phyloP scores from a whole-genome alignment of 768 basidiomycete genomes.

The Flagelloscypha sp. region DNA sequence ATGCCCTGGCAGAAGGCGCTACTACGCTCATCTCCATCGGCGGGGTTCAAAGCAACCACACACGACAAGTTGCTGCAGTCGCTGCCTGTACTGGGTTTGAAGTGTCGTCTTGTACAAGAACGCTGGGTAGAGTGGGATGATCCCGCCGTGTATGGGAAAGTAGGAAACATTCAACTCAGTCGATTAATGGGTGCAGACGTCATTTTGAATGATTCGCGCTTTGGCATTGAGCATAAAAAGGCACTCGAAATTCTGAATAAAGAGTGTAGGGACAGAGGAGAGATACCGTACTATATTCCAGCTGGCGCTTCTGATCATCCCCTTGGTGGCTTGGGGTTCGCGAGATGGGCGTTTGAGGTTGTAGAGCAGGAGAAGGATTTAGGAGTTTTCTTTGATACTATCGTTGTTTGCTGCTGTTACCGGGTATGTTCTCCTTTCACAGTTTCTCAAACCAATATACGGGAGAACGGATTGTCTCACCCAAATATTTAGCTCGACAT shows the following conservation, averaged over 20 bases:
- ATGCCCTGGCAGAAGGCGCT: conserved; percentile 13
- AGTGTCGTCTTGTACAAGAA: conserved; percentile 16
- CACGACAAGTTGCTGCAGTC: conserved; percentile 18
- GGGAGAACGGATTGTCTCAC: too few species aligned
- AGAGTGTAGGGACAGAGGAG: conserved; percentile 11
- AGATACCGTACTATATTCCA: conserved; percentile 18
- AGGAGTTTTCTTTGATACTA: conserved; percentile 16
- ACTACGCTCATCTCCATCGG: conserved; percentile 19
- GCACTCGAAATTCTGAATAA: conserved; percentile 12
- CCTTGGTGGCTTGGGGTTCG: conserved; percentile 17
- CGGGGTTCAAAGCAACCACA: conserved; percentile 19
- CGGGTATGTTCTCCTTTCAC: too few species aligned
- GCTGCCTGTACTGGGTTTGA: conserved; percentile 17
- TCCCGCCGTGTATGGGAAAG: conserved; percentile 14
- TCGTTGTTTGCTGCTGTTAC: conserved; percentile 18
- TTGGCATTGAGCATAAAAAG: conserved; percentile 18
- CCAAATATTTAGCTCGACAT: too few species aligned
- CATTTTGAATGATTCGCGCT: conserved; percentile 12
- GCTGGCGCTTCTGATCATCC: conserved; percentile 18
- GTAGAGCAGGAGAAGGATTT: conserved; percentile 13
- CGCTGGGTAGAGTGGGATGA: conserved; percentile 17
- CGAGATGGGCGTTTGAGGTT: conserved; percentile 17
- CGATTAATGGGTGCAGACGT: conserved; percentile 18
- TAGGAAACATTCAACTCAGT: conserved; percentile 17
- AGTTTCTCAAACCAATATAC: too few species aligned